A percentile compares a stretch with the other conserved stretches of the same genome.
These are phyloP conservation scores for Ampelomyces quisqualis DNA, from an alignment of 2,329 filamentous ascomycete genomes.

Conservation along the genomic window DNA sequence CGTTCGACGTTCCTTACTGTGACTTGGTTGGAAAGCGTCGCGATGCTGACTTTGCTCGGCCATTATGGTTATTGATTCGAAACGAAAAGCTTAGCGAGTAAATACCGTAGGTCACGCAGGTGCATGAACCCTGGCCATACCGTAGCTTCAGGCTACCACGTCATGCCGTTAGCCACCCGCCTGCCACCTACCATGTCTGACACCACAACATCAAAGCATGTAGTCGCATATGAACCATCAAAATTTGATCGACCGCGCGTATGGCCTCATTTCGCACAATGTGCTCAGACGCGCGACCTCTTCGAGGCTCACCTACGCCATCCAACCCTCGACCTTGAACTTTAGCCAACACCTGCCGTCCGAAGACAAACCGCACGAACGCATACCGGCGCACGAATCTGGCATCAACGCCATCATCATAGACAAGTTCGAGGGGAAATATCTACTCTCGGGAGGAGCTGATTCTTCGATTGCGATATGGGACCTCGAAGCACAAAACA, in stretches of 20 bases:
- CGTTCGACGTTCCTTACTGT: slow-evolving; percentile 8
- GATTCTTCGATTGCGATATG: slow-evolving; percentile 83
- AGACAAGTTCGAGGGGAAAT: slow-evolving; percentile 77
- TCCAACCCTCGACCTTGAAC: slow-evolving; percentile 66
- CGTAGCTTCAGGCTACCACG: no score
- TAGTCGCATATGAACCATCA: slow-evolving; percentile 46
- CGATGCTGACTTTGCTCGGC: slow-evolving; percentile 4
- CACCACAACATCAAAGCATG: slow-evolving; percentile 32
- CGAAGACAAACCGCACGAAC: slow-evolving; percentile 29
- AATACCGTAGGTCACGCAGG: slow-evolving; percentile 3
- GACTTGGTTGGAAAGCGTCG: no score
- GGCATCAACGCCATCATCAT: slow-evolving; percentile 79
- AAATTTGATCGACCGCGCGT: slow-evolving; percentile 72
- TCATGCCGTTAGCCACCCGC: slow-evolving; percentile 9
- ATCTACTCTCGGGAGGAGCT: slow-evolving; percentile 80
- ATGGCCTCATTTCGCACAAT: slow-evolving; percentile 62
- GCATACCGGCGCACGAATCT: slow-evolving; percentile 67
- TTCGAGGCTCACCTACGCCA: slow-evolving; percentile 65
- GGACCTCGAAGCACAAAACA: slow-evolving; percentile 65
- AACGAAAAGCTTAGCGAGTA: slow-evolving; percentile 10
- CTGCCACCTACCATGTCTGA: not conserved
- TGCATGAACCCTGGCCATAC: slow-evolving; percentile 14
- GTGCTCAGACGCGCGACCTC: slow-evolving; percentile 66
- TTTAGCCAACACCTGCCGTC: slow-evolving; percentile 65
- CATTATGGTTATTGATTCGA: slow-evolving; percentile 11